A percentile compares a stretch with the other conserved stretches of the same genome.
These are phyloP conservation scores for Yarrowia alimentaria DNA, from an alignment of 805 yeast genomes.

Conservation along the genomic window DNA sequence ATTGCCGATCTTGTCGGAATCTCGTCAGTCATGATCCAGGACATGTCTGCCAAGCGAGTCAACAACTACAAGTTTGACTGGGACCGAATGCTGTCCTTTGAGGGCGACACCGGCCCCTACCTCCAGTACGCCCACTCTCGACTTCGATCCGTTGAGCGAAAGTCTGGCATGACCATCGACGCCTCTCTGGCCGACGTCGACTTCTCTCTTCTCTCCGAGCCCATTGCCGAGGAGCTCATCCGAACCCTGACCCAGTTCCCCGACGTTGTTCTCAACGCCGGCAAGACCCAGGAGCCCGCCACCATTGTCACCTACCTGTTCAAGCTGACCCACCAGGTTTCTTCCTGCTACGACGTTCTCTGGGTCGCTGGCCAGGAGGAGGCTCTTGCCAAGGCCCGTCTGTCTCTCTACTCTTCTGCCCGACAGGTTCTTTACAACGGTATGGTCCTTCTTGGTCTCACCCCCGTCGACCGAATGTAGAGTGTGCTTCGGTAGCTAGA, in stretches of 20 bases:
- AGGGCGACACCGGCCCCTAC: slow-evolving; percentile 99
- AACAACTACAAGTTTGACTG: slow-evolving; percentile 95
- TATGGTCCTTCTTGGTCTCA: slow-evolving; percentile 82
- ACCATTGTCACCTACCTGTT: slow-evolving; percentile 92
- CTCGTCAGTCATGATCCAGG: slow-evolving; percentile 98
- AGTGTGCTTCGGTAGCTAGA: not conserved
- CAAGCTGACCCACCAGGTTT: slow-evolving; percentile 87
- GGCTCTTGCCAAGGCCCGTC: slow-evolving; percentile 82
- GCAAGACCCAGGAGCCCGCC: slow-evolving; percentile 84
- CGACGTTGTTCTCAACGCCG: slow-evolving; percentile 78
- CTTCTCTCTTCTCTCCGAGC: slow-evolving; percentile 63
- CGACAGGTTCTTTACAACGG: slow-evolving; percentile 88
- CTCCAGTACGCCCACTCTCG: slow-evolving; percentile 98
- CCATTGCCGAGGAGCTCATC: slow-evolving; percentile 65
- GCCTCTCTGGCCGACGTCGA: slow-evolving; percentile 47
- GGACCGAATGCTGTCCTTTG: slow-evolving; percentile 97
- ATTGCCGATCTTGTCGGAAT: slow-evolving; percentile 95
- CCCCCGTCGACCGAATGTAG: slow-evolving; percentile 98
- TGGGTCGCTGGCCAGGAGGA: slow-evolving; percentile 96
- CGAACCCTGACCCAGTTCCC: slow-evolving; percentile 88
- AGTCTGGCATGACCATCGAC: slow-evolving; percentile 46
- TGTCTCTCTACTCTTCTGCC: slow-evolving; percentile 87
- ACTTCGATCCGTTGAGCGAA: slow-evolving; percentile 90
- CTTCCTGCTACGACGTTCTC: slow-evolving; percentile 91
- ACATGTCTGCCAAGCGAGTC: slow-evolving; percentile 95